Evolutionary conservation across 208 protist species (phyloP).

Genomic region (Trypanosoma theileri): DNA sequence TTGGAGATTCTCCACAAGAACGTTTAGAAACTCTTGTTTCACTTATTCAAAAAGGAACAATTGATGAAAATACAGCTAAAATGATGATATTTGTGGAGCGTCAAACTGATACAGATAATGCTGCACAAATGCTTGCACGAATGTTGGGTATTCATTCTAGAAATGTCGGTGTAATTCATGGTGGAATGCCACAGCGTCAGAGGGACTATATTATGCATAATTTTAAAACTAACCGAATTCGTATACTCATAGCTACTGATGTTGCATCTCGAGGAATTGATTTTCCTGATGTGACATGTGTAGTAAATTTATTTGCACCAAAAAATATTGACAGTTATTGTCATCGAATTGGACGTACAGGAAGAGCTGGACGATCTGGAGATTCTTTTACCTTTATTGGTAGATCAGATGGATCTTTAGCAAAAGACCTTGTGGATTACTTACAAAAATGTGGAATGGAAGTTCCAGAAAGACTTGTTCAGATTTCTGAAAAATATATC

Average conservation of each 20-base stretch:
- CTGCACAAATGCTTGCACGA: slow-evolving; percentile 54
- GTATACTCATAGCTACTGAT: slow-evolving; percentile 93
- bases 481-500: slow-evolving; percentile 42
- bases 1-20: slow-evolving; percentile 51
- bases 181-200: slow-evolving; percentile 91
- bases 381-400: slow-evolving; percentile 87
- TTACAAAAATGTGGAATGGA: slow-evolving; percentile 63
- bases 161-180: slow-evolving; percentile 93
- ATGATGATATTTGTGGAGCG: slow-evolving; percentile 93
- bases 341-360: slow-evolving; percentile 95
- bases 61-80: slow-evolving; percentile 84
- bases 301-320: slow-evolving; percentile 94
- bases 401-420: slow-evolving; percentile 46
- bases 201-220: slow-evolving; percentile 86
- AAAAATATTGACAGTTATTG: slow-evolving; percentile 94
- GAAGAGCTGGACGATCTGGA: slow-evolving; percentile 84
- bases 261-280: slow-evolving; percentile 95
- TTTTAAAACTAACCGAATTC: slow-evolving; percentile 89
- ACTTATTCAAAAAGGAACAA: slow-evolving; percentile 77
- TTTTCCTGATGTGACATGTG: slow-evolving; percentile 92
- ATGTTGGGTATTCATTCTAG: slow-evolving; percentile 63
- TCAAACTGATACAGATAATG: slow-evolving; percentile 83
- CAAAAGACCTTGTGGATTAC: slow-evolving; percentile 70
- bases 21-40: slow-evolving; percentile 67
- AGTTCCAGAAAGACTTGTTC: slow-evolving; percentile 44